Base-by-base conservation (phyloP, 345 rosid species). In the Psidium guajava region DNA sequence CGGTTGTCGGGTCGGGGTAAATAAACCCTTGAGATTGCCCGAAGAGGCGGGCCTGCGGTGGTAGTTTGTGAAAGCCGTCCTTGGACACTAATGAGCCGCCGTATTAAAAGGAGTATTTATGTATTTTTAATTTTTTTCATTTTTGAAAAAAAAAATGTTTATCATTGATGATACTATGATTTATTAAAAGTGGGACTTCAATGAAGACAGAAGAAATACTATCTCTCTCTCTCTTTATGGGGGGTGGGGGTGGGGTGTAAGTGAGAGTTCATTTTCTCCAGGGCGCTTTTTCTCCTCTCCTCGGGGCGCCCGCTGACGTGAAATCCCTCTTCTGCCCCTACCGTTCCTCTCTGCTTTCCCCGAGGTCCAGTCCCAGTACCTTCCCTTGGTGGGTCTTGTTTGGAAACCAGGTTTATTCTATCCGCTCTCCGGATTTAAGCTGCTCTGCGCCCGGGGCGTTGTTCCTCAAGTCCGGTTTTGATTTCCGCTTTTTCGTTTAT, bases 51-150 rank as follows among this genome's bases (percentile, higher is more conserved):
- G 77, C 44, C 47, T 2, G 7, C 10, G 0, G 13, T 32, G 77
- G 13, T 32, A 47, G 12, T 1, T 3, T 6, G 0, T 5, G 47
- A 32, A 69, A 69, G 47, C 22, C 0, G 0, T 18, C 44, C 3
- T 1, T 1, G 6, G 6, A 4, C 2, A 8, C 13, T 11, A 1
- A 32, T 32, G 4, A 32, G 3, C 12, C 47, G 0, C 3, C 24
- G 2, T 16, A 32, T 5, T 0, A 0, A 32, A 0, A 0, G 24
- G 77, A 69, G 44, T 16, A 69, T 16, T 32, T 32, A 18, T 69
- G 6, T 32, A 32, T 16, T 32, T 32, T 25, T n/a, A 25, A 5
- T 57, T 9, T 11, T 54, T 54, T 54, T 54, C 8, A 54, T 47
- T 50, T 50, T 50, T 50, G 52, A 9, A 22, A 22, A 7, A 21